Evolutionary conservation across 179 eudicot species (phyloP).

Genomic region (Beta lomatogona): DNA sequence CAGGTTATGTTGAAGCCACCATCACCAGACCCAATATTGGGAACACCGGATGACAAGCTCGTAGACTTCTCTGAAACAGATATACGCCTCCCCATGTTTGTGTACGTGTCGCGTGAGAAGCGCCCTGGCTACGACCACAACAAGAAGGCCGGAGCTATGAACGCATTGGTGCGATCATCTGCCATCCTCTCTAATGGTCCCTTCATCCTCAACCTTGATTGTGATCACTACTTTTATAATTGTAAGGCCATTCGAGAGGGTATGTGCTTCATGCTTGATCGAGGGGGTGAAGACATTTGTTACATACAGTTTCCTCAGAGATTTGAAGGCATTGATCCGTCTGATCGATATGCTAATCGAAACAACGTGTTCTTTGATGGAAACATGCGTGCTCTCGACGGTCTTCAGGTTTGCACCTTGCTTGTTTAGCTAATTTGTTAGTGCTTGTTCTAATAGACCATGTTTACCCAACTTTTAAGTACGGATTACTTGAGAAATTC

Average conservation of each 20-base stretch:
- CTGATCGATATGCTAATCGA: conserved; percentile 90
- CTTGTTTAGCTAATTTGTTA: background rate
- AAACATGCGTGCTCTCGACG: conserved; percentile 89
- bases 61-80: conserved; percentile 72
- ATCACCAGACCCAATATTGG: conserved; percentile 58
- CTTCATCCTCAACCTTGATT: conserved; percentile 83
- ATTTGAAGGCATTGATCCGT: conserved; percentile 94
- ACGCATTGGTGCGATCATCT: conserved; percentile 82
- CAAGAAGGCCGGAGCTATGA: conserved; percentile 98
- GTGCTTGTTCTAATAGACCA: no score
- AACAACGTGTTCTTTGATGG: conserved; percentile 91
- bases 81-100: conserved; percentile 82
- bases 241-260: conserved; percentile 83
- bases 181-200: conserved; percentile 86
- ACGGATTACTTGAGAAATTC: no score
- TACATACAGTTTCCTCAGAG: conserved; percentile 94
- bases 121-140: conserved; percentile 88
- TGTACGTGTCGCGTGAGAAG: conserved; percentile 85
- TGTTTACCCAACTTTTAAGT: no score
- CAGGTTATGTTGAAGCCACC: conserved; percentile 91
- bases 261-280: conserved; percentile 93
- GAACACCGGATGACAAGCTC: conserved; percentile 46
- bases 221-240: conserved; percentile 81
- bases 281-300: conserved; percentile 90
- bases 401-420: conserved; percentile 54